Evolutionary conservation across 768 basidiomycete genomes (phyloP).

Genomic region (Nidularia pulvinata): DNA sequence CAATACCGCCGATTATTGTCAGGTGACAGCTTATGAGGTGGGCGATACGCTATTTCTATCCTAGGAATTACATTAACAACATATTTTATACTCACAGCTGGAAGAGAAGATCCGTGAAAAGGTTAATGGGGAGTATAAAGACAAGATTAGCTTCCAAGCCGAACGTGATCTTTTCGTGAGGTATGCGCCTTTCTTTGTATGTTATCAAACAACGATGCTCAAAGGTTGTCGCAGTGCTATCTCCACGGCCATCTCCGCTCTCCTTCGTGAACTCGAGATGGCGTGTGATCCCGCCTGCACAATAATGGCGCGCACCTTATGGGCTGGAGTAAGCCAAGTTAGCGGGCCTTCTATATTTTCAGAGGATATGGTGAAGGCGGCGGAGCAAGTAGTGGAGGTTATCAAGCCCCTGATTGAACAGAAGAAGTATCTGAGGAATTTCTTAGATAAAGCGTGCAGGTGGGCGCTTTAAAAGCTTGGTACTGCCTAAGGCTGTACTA

Average conservation of each 20-base stretch:
- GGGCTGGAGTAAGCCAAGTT: conserved; percentile 82
- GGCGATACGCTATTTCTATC: conserved; percentile 3
- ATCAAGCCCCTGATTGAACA: conserved; percentile 87
- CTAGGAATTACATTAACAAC: conserved; percentile 1
- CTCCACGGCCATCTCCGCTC: conserved; percentile 77
- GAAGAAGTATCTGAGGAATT: conserved; percentile 92
- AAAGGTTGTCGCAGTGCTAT: conserved; percentile 56
- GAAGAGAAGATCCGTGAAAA: conserved; percentile 91
- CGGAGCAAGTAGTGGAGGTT: conserved; percentile 75
- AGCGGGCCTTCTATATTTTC: conserved; percentile 86
- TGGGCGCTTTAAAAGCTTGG: conserved; percentile 23
- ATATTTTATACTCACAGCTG: conserved; percentile 45
- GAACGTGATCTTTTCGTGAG: conserved; percentile 91
- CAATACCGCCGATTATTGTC: conserved; percentile 98
- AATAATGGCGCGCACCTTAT: conserved; percentile 76
- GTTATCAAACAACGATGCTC: background rate
- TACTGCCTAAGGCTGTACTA: background rate
- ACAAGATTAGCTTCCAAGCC: conserved; percentile 77
- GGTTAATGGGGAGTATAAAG: conserved; percentile 73
- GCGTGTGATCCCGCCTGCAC: conserved; percentile 78
- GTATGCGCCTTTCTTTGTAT: conserved; percentile 35
- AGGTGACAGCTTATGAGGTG: conserved; percentile 87
- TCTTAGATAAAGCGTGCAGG: conserved; percentile 94
- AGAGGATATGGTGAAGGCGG: conserved; percentile 68
- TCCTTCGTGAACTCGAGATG: conserved; percentile 85